phyloP scores from a whole-genome alignment of 2,329 filamentous ascomycete genomes.

The Trichoderma koningiopsis region DNA sequence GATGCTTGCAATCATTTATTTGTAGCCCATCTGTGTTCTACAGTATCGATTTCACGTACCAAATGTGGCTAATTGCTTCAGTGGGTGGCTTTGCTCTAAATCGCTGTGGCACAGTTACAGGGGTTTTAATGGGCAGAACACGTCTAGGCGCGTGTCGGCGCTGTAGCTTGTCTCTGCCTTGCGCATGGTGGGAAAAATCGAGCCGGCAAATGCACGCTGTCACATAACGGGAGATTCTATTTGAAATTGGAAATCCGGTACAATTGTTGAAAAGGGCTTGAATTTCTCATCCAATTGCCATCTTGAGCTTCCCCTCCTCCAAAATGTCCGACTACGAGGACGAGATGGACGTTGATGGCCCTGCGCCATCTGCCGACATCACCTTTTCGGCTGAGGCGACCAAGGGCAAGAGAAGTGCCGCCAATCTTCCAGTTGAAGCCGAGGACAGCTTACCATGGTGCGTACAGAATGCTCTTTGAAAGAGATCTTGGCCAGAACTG shows the following conservation, averaged over 20 bases:
- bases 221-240: neutral
- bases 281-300: neutral
- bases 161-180: neutral
- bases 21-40: neutral
- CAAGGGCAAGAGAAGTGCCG: conserved; percentile 90
- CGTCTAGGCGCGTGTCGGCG: conserved; percentile 34
- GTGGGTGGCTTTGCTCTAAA: neutral
- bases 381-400: conserved; percentile 74
- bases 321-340: conserved; percentile 63
- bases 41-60: no score
- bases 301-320: conserved; percentile 12
- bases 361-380: conserved; percentile 50
- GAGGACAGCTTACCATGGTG: conserved; percentile 94
- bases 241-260: neutral
- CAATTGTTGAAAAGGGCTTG: no score
- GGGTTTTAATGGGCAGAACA: conserved; percentile 27
- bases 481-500: neutral
- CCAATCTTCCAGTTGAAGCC: conserved; percentile 90
- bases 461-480: conserved; percentile 26
- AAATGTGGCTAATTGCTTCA: neutral
- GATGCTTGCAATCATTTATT: neutral
- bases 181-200: neutral
- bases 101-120: conserved; percentile 11
- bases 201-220: neutral
- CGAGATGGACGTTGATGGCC: conserved; percentile 62